phyloP scores from a whole-genome alignment of 2,329 filamentous ascomycete genomes.

The Neonectria coccinea region DNA sequence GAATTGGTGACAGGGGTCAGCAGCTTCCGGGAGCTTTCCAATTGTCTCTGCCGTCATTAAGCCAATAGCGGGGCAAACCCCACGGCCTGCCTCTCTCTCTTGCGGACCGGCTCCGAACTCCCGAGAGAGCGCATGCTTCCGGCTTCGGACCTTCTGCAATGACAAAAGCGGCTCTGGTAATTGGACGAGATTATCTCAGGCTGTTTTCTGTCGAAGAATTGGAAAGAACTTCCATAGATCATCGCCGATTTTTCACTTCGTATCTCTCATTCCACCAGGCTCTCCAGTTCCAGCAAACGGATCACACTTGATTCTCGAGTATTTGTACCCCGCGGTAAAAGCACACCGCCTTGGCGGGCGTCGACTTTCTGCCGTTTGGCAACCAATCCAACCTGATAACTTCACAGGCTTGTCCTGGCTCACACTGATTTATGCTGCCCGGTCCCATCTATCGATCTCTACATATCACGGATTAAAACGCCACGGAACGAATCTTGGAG shows the following conservation, averaged over 20 bases:
- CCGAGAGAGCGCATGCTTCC: conserved; percentile 26
- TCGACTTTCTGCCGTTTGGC: conserved; percentile 31
- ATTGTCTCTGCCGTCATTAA: conserved; percentile 39
- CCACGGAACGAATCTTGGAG: neutral
- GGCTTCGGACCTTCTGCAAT: conserved; percentile 45
- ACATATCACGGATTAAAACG: neutral
- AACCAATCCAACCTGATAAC: conserved; percentile 14
- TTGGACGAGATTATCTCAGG: conserved; percentile 33
- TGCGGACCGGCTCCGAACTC: conserved; percentile 8
- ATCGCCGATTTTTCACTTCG: neutral
- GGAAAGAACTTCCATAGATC: neutral
- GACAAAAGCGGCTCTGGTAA: conserved; percentile 41
- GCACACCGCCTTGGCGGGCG: conserved; percentile 40
- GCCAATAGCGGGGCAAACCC: conserved; percentile 37
- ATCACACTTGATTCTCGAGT: neutral
- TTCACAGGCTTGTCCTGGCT: conserved; percentile 13
- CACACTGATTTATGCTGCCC: conserved; percentile 1
- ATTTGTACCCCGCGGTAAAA: conserved; percentile 43
- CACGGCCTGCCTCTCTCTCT: conserved; percentile 12
- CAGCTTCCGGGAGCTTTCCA: conserved; percentile 15
- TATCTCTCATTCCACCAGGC: neutral
- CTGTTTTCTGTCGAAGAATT: neutral
- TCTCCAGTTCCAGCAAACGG: neutral
- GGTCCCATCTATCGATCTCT: neutral
- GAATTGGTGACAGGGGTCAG: conserved; percentile 25